Percentiles rank a stretch among this genome's conserved stretches.
Conservation (phyloP, 2,329 filamentous ascomycete species). For the Eutypa lata region DNA sequence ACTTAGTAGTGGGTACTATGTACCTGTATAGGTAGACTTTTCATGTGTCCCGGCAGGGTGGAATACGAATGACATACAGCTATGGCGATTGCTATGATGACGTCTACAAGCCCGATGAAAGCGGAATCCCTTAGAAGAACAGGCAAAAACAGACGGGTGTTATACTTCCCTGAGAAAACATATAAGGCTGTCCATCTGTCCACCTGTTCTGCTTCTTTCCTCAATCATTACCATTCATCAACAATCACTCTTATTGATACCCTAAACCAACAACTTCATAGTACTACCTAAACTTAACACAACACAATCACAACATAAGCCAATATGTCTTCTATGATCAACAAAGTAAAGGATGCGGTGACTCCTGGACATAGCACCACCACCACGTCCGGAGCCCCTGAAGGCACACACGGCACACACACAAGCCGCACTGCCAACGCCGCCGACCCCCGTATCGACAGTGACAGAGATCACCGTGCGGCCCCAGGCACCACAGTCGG, state of each 20-base stretch:
- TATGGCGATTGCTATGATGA: neutral
- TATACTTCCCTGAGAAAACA: neutral
- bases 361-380: constrained; percentile 37
- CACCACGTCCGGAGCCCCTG: constrained; percentile 20
- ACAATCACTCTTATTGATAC: neutral
- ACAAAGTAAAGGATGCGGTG: constrained; percentile 59
- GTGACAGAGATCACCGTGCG: constrained; percentile 30
- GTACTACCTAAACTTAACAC: neutral
- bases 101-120: neutral
- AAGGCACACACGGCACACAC: constrained; percentile 30
- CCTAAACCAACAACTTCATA: neutral
- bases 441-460: constrained; percentile 32
- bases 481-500: constrained; percentile 21
- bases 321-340: constrained; percentile 56
- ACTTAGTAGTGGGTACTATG: too few relatives aligned
- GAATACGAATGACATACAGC: neutral
- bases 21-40: neutral
- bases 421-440: constrained; percentile 23
- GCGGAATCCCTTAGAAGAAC: neutral
- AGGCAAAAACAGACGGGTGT: neutral
- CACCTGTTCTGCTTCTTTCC: neutral
- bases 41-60: neutral
- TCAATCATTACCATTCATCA: neutral
- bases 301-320: constrained; percentile 8
- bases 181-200: neutral